Evolutionary conservation across 73 alveolate genomes (phyloP), one percentile per base, ranked within the genome.

Genomic region (Stentor coeruleus): DNA sequence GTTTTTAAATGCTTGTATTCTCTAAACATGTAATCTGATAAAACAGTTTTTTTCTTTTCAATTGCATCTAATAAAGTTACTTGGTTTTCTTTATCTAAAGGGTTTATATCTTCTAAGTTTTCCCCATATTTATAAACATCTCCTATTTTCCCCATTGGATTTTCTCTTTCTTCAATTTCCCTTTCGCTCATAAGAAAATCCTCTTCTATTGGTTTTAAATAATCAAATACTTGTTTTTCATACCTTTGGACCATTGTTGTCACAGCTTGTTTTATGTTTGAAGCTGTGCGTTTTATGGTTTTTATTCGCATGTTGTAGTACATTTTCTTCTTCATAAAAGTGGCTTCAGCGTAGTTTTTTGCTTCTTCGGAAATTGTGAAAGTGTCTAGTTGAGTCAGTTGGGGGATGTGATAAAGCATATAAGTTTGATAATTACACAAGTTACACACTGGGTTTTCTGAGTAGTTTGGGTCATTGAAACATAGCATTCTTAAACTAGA

Each of bases 261-360:
- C n/a, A n/a, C n/a, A n/a, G n/a, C n/a, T n/a, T n/a, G n/a, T n/a
- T n/a, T n/a, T n/a, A n/a, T n/a, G n/a, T n/a, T n/a, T n/a, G 15
- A 15, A 55, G 72, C 15, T 15, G 72, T 55, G 39, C 94, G 88
- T 39, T 85, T 31, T 84, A 91, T 91, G 37, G 97, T 91, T 74
- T 91, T 91, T 11, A 91, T 91, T 39, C 97, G 74, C 97, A 89
- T 89, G 82, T 91, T 91, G 80, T 91, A 91, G 85, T 91, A 91
- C 94, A 91, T 91, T 59, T 90, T 80, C 77, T 91, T 91, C 87
- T 91, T 91, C 97, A 91, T 91, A 59, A 89, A 91, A 0, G 97
- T 91, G n/a, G 88, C 93, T 72, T 91, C 97, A 15, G 97, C 97
- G 74, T 87, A 88, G 3, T 89, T 82, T 76, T 89, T 91, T n/a